Conservation (phyloP, 495 filamentous ascomycete species). For the Echria macrotheca region DNA sequence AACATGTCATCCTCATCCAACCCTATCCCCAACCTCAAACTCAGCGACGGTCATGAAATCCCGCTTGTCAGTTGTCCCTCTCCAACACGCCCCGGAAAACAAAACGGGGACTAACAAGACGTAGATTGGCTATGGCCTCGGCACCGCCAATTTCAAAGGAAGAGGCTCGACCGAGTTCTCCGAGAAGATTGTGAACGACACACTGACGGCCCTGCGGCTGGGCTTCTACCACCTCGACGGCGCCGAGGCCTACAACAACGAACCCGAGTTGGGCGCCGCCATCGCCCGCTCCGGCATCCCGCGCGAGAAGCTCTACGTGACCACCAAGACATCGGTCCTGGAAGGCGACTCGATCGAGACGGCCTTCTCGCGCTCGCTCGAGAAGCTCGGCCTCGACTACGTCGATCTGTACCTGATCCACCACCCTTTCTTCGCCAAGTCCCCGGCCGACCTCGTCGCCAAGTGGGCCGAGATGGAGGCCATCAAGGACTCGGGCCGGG, state of each 20-base stretch:
- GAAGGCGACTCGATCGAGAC: slow-evolving; percentile 50
- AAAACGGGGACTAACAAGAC: slow-evolving; percentile 1
- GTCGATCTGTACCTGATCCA: slow-evolving; percentile 87
- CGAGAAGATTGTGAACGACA: slow-evolving; percentile 49
- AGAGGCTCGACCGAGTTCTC: slow-evolving; percentile 38
- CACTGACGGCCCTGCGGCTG: slow-evolving; percentile 62
- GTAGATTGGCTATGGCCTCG: slow-evolving; percentile 69
- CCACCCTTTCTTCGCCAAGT: slow-evolving; percentile 61
- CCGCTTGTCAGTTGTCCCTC: slow-evolving; percentile 53
- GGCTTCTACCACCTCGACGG: slow-evolving; percentile 76
- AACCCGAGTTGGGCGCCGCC: slow-evolving; percentile 66
- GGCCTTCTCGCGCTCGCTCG: slow-evolving; percentile 65
- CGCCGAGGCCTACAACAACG: slow-evolving; percentile 79
- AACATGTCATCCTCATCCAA: too few species aligned
- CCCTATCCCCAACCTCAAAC: slow-evolving; percentile 45
- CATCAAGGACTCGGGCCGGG: slow-evolving; percentile 63
- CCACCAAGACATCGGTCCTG: slow-evolving; percentile 63
- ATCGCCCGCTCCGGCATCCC: slow-evolving; percentile 63
- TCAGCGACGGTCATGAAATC: slow-evolving; percentile 69
- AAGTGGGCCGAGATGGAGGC: slow-evolving; percentile 76
- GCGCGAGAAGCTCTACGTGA: slow-evolving; percentile 67
- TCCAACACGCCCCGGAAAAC: background rate
- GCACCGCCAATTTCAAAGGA: slow-evolving; percentile 40
- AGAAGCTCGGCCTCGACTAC: slow-evolving; percentile 70
- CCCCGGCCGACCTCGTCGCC: slow-evolving; percentile 56